These are phyloP conservation scores for Hymenoscyphus salicellus DNA, from an alignment of 2,329 filamentous ascomycete species.

Conservation along the genomic window DNA sequence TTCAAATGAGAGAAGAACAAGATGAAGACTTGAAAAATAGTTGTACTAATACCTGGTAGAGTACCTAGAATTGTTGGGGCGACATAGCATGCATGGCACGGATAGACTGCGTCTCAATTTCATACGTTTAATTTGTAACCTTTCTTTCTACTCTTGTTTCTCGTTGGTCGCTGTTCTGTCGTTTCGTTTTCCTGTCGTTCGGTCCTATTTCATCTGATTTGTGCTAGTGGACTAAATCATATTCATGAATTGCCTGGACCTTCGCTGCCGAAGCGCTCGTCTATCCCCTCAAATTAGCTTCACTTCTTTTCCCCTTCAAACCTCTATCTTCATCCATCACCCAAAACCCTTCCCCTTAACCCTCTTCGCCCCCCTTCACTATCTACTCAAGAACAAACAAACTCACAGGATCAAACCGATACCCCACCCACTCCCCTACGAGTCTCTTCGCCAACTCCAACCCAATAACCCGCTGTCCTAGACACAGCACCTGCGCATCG, in stretches of 20 bases:
- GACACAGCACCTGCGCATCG: slow-evolving; percentile 81
- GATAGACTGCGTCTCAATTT: background rate
- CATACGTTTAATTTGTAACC: background rate
- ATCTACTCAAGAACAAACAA: slow-evolving; percentile 22
- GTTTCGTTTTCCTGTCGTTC: background rate
- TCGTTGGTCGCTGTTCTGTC: background rate
- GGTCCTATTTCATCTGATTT: background rate
- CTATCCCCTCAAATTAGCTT: slow-evolving; percentile 9
- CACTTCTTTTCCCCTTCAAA: too few relatives aligned
- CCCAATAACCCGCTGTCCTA: slow-evolving; percentile 80
- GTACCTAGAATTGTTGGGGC: background rate
- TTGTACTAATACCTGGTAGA: slow-evolving; percentile 4
- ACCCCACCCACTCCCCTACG: slow-evolving; percentile 79
- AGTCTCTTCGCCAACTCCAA: slow-evolving; percentile 75
- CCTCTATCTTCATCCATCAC: background rate
- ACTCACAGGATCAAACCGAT: slow-evolving; percentile 70
- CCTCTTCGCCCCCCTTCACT: background rate
- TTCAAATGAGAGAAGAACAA: background rate
- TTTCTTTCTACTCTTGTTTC: background rate
- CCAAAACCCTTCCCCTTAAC: background rate
- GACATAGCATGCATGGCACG: background rate
- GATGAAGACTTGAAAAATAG: background rate
- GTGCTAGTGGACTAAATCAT: slow-evolving; percentile 24
- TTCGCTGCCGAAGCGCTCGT: slow-evolving; percentile 24
- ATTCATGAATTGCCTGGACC: slow-evolving; percentile 30